These are phyloP conservation scores for Aquanectria penicillioides DNA, from an alignment of 2,329 filamentous ascomycete genomes.

Conservation along the genomic window DNA sequence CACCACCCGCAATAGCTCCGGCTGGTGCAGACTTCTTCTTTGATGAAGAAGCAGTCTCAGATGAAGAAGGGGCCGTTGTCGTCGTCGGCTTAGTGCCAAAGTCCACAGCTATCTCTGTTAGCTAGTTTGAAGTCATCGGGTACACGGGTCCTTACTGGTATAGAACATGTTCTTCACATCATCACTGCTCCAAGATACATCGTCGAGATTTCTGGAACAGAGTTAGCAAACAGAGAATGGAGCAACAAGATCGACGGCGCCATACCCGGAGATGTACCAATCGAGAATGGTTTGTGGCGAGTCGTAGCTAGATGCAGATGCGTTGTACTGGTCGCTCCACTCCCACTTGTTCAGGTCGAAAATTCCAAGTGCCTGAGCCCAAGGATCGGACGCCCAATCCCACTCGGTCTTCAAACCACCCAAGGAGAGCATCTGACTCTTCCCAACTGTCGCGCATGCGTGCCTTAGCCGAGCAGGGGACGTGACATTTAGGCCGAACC, in stretches of 20 bases:
- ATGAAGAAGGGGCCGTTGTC: too few species aligned
- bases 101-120: too few species aligned
- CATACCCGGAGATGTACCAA: conserved; percentile 8
- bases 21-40: background rate
- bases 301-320: background rate
- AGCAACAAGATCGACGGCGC: background rate
- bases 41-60: background rate
- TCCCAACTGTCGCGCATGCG: conserved; percentile 1
- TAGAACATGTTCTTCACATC: background rate
- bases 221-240: background rate
- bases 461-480: conserved; percentile 1
- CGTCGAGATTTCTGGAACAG: background rate
- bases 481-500: conserved; percentile 9
- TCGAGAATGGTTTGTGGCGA: background rate
- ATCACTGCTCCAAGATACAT: background rate
- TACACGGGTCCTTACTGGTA: background rate
- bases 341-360: conserved; percentile 6
- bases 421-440: conserved; percentile 9
- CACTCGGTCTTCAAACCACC: conserved; percentile 7
- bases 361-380: conserved; percentile 8
- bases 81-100: too few species aligned
- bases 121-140: too few species aligned
- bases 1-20: conserved; percentile 6
- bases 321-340: conserved; percentile 14
- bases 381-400: conserved; percentile 6